Evolutionary conservation across 306 rosid species (phyloP).

Genomic region (Boehmeria nivea): DNA sequence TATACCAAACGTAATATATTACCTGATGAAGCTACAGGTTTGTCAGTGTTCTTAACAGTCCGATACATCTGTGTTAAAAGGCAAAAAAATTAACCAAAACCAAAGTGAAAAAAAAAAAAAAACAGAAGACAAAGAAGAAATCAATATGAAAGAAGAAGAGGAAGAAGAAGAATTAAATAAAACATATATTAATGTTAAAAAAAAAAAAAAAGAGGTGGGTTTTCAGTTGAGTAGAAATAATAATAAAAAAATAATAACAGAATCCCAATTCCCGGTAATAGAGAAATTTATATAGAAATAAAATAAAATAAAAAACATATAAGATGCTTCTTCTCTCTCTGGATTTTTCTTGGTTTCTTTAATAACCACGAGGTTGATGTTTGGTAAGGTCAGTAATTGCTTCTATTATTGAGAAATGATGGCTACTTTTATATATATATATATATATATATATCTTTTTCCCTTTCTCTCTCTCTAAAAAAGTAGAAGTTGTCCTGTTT

Average conservation of each 20-base stretch:
- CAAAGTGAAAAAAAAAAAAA: no score
- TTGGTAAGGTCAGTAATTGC: conserved; percentile 76
- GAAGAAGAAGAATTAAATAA: no score
- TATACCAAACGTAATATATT: conserved; percentile 7
- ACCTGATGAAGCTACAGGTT: conserved; percentile 85
- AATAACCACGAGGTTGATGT: conserved; percentile 66
- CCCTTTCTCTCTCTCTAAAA: conserved; percentile 34
- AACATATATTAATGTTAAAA: not conserved
- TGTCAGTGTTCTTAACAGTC: conserved; percentile 93
- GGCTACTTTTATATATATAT: conserved; percentile 59
- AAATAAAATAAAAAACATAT: conserved; percentile 6
- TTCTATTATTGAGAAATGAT: conserved; percentile 97
- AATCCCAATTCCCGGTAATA: not conserved
- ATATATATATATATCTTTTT: conserved; percentile 30
- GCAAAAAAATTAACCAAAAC: no score
- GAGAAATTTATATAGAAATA: not conserved
- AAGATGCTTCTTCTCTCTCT: conserved; percentile 31
- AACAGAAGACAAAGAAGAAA: no score
- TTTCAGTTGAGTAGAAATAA: conserved; percentile 1
- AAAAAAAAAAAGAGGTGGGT: conserved; percentile 1
- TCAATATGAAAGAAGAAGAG: conserved; percentile 2
- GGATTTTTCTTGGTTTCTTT: conserved; percentile 37
- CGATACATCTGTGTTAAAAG: conserved; percentile 90
- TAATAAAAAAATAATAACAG: not conserved
- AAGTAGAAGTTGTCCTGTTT: conserved; percentile 76